Base-by-base conservation (phyloP, 148 eudicot genomes). In the Euryodendron excelsum region DNA sequence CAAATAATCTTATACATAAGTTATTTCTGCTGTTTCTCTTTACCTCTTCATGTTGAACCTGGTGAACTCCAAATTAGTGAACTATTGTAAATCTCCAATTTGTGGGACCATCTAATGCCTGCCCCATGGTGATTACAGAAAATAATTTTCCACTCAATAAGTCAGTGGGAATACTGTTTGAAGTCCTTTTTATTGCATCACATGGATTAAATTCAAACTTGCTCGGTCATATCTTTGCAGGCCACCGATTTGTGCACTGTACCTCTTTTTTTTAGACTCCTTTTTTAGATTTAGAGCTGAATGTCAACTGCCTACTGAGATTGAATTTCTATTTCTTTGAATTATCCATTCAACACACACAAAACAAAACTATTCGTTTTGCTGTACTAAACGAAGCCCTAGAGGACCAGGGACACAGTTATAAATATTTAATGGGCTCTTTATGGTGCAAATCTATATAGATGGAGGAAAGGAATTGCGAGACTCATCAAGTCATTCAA, bases 21-120 rank as follows among this genome's bases (percentile, higher is more conserved):
- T 50, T 37, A 21, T 74, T 21, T 63, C n/a, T 34, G 17, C 5
- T 31, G 21, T 31, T 62, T 71, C 25, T 78, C 14, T 5, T 61
- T 61, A 59, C 65, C n/a, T 65, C 4, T 30, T 61, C 45, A 36
- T 59, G 33, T 71, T 71, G 55, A 31, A 58, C 39, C 2, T 72
- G 36, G 14, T 78, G 68, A 25, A n/a, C 37, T 65, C 37, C 10
- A 30, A 41, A 61, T 33, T 61, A 48, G 78, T 64, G 56, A 55
- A 64, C 27, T 56, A 6, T 36, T 36, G 20, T 27, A 33, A 20
- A 34, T 39, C 64, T 64, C 10, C 68, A 55, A 20, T 78, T 21
- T 67, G 33, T 67, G 68, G 55, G 75, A 17, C 20, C 55, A 23
- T 56, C 41, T 62, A 20, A n/a, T 62, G 55, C 39, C 27, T 28